A percentile compares a stretch with the other conserved stretches of the same genome.
Evolutionary conservation across 116 monocot genomes (phyloP).

Genomic region (Papilionanthe hybrid): DNA sequence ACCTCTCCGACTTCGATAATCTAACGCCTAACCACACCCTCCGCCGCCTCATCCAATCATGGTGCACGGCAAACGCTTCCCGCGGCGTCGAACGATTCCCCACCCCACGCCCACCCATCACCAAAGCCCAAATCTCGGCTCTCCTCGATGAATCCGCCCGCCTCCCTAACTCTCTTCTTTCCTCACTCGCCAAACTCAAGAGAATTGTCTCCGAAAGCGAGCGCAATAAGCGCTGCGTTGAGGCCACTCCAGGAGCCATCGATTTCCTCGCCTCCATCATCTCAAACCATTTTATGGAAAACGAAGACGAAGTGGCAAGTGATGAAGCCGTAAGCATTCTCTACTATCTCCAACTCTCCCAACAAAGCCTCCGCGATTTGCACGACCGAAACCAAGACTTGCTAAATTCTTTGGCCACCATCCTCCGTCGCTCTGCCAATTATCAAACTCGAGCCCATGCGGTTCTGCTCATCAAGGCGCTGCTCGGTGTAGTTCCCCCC

Average conservation of each 20-base stretch:
- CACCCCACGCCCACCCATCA: conserved; percentile 56
- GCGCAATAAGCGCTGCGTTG: conserved; percentile 30
- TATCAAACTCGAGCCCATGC: conserved; percentile 33
- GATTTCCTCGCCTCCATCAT: conserved; percentile 38
- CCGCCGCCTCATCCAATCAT: conserved; percentile 72
- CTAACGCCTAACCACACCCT: conserved; percentile 83
- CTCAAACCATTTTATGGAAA: not conserved
- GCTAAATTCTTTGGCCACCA: conserved; percentile 16
- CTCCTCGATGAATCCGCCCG: conserved; percentile 24
- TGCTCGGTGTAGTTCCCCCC: conserved; percentile 3
- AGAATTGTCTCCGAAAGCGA: conserved; percentile 45
- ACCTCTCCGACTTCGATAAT: conserved; percentile 22
- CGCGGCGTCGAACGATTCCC: conserved; percentile 64
- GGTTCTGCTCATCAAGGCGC: conserved; percentile 30
- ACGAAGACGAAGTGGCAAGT: not conserved
- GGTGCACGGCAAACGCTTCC: conserved; percentile 67
- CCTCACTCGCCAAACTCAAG: conserved; percentile 15
- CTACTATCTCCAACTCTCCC: conserved; percentile 33
- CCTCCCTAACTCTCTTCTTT: not conserved
- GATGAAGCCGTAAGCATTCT: conserved; percentile 51
- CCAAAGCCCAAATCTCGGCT: conserved; percentile 21
- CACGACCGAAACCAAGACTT: conserved; percentile 17
- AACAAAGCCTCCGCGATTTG: conserved; percentile 22
- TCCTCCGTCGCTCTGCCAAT: conserved; percentile 19
- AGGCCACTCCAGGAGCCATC: conserved; percentile 26